Evolutionary conservation across 805 yeast genomes (phyloP).

Genomic region (Helenozyma rhizophorensis): DNA sequence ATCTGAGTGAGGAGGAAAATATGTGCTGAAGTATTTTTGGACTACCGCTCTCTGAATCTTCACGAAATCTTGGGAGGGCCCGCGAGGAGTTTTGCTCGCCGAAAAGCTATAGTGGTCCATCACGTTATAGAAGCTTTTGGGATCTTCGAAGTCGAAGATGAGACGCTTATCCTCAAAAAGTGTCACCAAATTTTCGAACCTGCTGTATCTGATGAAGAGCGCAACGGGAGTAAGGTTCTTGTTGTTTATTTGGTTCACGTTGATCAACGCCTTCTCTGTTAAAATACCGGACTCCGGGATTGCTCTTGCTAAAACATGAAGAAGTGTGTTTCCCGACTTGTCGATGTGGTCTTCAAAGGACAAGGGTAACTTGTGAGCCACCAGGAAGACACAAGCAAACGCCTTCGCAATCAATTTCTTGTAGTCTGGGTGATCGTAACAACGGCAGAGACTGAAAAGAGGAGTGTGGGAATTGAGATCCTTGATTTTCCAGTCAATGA

Average conservation of each 20-base stretch:
- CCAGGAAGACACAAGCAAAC: slow-evolving; percentile 36
- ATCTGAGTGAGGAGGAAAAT: slow-evolving; percentile 14
- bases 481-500: slow-evolving; percentile 62
- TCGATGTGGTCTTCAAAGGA: slow-evolving; percentile 66
- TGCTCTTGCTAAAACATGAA: slow-evolving; percentile 63
- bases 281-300: slow-evolving; percentile 30
- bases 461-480: slow-evolving; percentile 77
- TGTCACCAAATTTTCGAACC: slow-evolving; percentile 52
- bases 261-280: slow-evolving; percentile 25
- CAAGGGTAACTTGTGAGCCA: slow-evolving; percentile 40
- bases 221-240: slow-evolving; percentile 66
- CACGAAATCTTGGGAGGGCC: slow-evolving; percentile 17
- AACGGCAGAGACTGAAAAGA: slow-evolving; percentile 64
- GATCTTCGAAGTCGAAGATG: slow-evolving; percentile 30
- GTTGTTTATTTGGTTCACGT: slow-evolving; percentile 56
- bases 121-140: slow-evolving; percentile 29
- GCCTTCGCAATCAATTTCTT: slow-evolving; percentile 42
- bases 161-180: slow-evolving; percentile 50
- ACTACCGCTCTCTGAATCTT: slow-evolving; percentile 21
- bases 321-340: slow-evolving; percentile 63
- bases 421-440: slow-evolving; percentile 75
- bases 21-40: slow-evolving; percentile 17
- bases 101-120: slow-evolving; percentile 36
- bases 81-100: slow-evolving; percentile 21
- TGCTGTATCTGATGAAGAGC: slow-evolving; percentile 63